Conservation (phyloP, 371 early-diverging fungal species). For the Actinomucor elegans region DNA sequence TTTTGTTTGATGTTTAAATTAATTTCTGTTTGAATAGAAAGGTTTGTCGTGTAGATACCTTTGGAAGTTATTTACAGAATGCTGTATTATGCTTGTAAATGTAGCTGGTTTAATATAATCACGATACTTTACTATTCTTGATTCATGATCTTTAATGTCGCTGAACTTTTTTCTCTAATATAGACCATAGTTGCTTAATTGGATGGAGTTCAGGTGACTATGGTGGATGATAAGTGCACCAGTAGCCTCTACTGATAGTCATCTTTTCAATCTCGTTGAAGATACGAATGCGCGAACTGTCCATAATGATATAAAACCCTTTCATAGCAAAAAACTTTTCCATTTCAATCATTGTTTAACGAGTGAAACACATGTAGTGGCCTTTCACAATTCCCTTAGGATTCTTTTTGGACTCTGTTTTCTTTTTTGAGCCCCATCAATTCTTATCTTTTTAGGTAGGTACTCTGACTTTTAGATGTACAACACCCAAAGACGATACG, state of each 20-base stretch:
- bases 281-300: constrained; percentile 13
- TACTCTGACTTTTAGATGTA: constrained; percentile 5
- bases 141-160: no score
- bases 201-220: constrained; percentile 6
- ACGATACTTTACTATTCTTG: no score
- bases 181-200: background rate
- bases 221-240: constrained; percentile 2
- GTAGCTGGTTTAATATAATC: no score
- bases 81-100: no score
- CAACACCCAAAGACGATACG: constrained; percentile 4
- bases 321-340: constrained; percentile 3
- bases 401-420: no score
- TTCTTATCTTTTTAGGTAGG: constrained; percentile 5
- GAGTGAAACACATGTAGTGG: constrained; percentile 7
- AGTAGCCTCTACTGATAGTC: constrained; percentile 1
- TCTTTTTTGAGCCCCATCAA: constrained; percentile 3
- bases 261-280: background rate
- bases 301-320: constrained; percentile 10
- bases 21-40: no score
- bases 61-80: no score
- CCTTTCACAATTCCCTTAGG: constrained; percentile 9
- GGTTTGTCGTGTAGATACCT: no score
- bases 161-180: no score
- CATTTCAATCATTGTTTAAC: constrained; percentile 8
- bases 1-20: no score